Evolutionary conservation across 257 asterid genomes (phyloP), one percentile per base, ranked within the genome.

Genomic region (Nicotiana undulata): DNA sequence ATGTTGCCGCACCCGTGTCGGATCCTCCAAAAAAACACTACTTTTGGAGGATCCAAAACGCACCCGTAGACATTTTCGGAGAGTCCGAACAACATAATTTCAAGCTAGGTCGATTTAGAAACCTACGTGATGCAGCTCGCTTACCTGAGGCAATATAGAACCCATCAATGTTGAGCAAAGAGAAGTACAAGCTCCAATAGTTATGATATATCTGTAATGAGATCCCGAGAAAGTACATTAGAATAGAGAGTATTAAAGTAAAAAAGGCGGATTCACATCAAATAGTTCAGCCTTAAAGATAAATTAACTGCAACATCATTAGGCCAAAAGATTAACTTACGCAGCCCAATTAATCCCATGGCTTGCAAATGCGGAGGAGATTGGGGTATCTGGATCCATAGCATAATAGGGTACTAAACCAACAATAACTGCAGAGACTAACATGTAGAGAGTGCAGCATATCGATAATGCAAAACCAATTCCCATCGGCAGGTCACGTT

Each of bases 371-470:
- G 99, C 99, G n/a, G 99, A 93, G 56, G 99, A 93, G 83, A 95
- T 93, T 12, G 99, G 99, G 82, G 98, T 95, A 85, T 93, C 99
- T 16, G 98, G 97, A 85, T 95, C 98, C 98, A 95, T 89, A 9
- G 90, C 89, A 82, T 91, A 95, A 83, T 92, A 95, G 20, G 99
- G 99, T 56, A 95, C 99, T 79, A 95, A 88, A 78, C 99, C 99
- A 72, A 95, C 98, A 80, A 95, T 87, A 60, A 95, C 95, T 1
- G 97, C 99, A 66, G 99, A 95, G 83, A 95, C 99, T 87, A 95
- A 67, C 99, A 95, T 95, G 86, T 95, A 95, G 49, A 95, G 81
- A 5, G 86, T 75, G 85, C 97, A 92, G 76, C 99, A 95, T 82
- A 93, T 92, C 16, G 98, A 88, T 81, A 95, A 85, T 6, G 98